phyloP scores from a whole-genome alignment of 306 rosid genomes.

The Datisca glomerata region DNA sequence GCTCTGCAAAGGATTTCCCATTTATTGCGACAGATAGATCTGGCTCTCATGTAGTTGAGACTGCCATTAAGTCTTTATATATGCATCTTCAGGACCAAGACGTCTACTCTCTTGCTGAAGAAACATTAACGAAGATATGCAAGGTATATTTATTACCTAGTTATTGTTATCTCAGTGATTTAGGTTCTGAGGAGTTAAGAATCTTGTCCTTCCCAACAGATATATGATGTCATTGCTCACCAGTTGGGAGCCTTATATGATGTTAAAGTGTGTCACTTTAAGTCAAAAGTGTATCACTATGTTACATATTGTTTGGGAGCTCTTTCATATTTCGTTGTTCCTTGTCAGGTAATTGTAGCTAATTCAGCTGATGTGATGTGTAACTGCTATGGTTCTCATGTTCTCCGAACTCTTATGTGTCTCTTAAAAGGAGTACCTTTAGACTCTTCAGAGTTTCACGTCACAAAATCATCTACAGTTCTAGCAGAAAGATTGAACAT shows the following conservation, averaged over 20 bases:
- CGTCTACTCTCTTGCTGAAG: slow-evolving; percentile 32
- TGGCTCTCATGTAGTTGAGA: slow-evolving; percentile 88
- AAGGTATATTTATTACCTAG: slow-evolving; percentile 46
- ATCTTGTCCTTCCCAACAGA: no score
- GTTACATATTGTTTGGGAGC: no score
- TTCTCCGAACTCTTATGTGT: slow-evolving; percentile 73
- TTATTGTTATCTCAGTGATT: neutral
- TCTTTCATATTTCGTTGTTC: neutral
- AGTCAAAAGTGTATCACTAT: no score
- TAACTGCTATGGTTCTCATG: slow-evolving; percentile 84
- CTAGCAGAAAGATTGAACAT: slow-evolving; percentile 57
- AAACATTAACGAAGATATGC: slow-evolving; percentile 53
- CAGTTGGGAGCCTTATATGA: no score
- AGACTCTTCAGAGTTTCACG: slow-evolving; percentile 33
- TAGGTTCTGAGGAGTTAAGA: no score
- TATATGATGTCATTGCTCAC: no score
- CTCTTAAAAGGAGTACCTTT: slow-evolving; percentile 58
- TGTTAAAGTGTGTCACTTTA: no score
- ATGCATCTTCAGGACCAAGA: slow-evolving; percentile 48
- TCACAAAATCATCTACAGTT: slow-evolving; percentile 41
- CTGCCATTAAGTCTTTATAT: slow-evolving; percentile 51
- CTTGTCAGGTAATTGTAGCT: slow-evolving; percentile 46
- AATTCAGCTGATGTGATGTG: slow-evolving; percentile 60
- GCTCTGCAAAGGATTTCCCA: slow-evolving; percentile 47
- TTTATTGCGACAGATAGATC: slow-evolving; percentile 73